These are phyloP conservation scores for Colletotrichum sansevieriae DNA, from an alignment of 2,329 filamentous ascomycete species.

Conservation along the genomic window DNA sequence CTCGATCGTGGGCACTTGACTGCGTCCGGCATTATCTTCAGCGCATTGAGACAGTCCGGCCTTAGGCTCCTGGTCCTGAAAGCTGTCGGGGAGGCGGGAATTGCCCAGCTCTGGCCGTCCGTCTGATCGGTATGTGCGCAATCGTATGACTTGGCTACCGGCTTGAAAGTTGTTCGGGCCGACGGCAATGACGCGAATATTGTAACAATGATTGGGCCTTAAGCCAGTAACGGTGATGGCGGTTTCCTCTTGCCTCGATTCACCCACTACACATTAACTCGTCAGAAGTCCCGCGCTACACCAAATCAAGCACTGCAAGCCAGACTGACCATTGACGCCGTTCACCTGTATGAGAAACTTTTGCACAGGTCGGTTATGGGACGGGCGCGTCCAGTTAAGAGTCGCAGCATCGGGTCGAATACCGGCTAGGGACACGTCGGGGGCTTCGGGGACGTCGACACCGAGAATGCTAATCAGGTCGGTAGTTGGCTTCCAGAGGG, in stretches of 20 bases:
- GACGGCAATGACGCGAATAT: constrained; percentile 91
- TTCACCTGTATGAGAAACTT: constrained; percentile 96
- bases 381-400: constrained; percentile 88
- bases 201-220: constrained; percentile 89
- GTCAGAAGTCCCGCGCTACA: constrained; percentile 1
- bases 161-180: constrained; percentile 94
- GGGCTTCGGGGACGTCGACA: constrained; percentile 91
- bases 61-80: constrained; percentile 64
- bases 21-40: constrained; percentile 62
- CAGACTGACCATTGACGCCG: constrained; percentile 81
- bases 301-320: constrained; percentile 2
- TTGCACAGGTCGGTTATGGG: constrained; percentile 74
- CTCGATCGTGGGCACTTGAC: constrained; percentile 70
- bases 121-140: constrained; percentile 80
- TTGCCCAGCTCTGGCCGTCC: constrained; percentile 72
- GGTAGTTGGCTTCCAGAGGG: constrained; percentile 90
- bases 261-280: constrained; percentile 72
- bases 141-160: constrained; percentile 84
- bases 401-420: constrained; percentile 90
- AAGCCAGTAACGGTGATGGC: constrained; percentile 93
- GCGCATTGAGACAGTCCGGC: constrained; percentile 26
- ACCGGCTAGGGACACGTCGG: constrained; percentile 89
- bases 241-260: constrained; percentile 82
- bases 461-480: constrained; percentile 92
- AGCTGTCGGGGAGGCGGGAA: constrained; percentile 68